These are phyloP conservation scores for Venturia nashicola DNA, from an alignment of 2,329 filamentous ascomycete species.

Conservation along the genomic window DNA sequence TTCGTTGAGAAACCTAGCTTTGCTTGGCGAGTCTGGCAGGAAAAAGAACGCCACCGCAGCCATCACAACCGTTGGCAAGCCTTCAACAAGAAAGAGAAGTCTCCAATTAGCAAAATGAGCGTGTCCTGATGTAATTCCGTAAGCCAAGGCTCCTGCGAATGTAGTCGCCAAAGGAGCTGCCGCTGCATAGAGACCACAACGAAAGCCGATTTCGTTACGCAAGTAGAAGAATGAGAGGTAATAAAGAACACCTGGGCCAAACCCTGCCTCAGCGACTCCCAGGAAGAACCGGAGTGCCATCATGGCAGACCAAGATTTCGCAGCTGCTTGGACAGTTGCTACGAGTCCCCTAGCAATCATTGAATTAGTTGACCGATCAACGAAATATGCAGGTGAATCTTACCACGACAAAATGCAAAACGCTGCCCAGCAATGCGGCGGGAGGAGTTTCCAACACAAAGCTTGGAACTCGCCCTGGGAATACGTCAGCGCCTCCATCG, in stretches of 20 bases:
- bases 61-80: conserved; percentile 68
- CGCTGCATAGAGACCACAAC: conserved; percentile 77
- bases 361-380: conserved; percentile 50
- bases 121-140: conserved; percentile 61
- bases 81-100: conserved; percentile 73
- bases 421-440: conserved; percentile 24
- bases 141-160: conserved; percentile 68
- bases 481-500: background rate
- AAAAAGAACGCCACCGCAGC: conserved; percentile 61
- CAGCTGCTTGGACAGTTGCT: conserved; percentile 54
- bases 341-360: conserved; percentile 69
- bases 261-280: conserved; percentile 48
- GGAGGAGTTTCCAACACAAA: conserved; percentile 31
- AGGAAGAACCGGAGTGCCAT: conserved; percentile 48
- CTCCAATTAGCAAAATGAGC: conserved; percentile 66
- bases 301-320: conserved; percentile 38
- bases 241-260: conserved; percentile 47
- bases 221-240: conserved; percentile 53
- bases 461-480: conserved; percentile 51
- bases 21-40: conserved; percentile 61
- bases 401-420: conserved; percentile 21
- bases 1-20: conserved; percentile 28
- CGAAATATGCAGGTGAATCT: conserved; percentile 40
- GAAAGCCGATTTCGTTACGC: conserved; percentile 63
- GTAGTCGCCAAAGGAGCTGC: conserved; percentile 50